A percentile compares a stretch with the other conserved stretches of the same genome.
Conservation (phyloP, 192 early-diverging fungal genomes). For the Coemansia reversa region DNA sequence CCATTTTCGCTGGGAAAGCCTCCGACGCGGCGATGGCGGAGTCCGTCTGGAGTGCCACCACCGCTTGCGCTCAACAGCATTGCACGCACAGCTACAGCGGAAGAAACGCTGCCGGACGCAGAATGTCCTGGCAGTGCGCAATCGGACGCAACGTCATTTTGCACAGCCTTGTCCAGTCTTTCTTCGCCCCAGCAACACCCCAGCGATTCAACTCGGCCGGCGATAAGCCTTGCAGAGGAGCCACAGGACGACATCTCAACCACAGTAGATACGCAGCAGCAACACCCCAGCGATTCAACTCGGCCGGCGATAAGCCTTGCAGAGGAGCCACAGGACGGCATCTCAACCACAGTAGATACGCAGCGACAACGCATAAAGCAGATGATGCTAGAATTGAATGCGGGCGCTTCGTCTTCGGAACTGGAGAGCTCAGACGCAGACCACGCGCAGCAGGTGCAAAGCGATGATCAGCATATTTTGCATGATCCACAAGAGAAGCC, state of each 20-base stretch:
- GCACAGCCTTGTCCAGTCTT: conserved; percentile 39
- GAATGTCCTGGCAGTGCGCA: conserved; percentile 3
- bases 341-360: not conserved
- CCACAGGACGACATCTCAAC: not conserved
- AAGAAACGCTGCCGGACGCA: not conserved
- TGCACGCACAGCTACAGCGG: not conserved
- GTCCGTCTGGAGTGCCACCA: conserved; percentile 13
- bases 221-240: not conserved
- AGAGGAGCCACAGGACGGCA: not conserved
- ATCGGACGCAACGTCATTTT: conserved; percentile 45
- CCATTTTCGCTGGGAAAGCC: conserved; percentile 6
- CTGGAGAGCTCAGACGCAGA: not conserved
- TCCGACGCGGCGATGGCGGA: conserved; percentile 1
- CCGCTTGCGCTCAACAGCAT: conserved; percentile 13
- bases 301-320: not conserved
- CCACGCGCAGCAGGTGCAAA: not conserved
- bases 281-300: not conserved
- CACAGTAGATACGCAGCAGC: not conserved
- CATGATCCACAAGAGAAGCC: too few relatives aligned
- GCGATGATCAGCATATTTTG: too few relatives aligned
- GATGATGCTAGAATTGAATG: conserved; percentile 1
- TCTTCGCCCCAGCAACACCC: not conserved
- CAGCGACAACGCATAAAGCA: not conserved
- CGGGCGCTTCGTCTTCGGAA: conserved; percentile 1
- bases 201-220: not conserved